Percentiles rank a stretch among this genome's conserved stretches.
Evolutionary conservation across 805 yeast species (phyloP).

Genomic region (Scheffersomyces amazonensis): DNA sequence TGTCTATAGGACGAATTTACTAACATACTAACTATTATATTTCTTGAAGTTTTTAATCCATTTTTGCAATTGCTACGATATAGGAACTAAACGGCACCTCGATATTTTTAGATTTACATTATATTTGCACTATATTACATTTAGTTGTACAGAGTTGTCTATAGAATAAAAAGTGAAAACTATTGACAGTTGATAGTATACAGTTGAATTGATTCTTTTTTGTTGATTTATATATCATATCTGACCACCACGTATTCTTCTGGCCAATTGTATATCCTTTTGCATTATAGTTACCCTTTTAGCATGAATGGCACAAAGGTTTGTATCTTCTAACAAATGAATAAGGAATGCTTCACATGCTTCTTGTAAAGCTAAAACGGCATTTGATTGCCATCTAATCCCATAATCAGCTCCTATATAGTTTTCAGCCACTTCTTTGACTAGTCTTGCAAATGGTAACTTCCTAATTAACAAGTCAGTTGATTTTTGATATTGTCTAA

Average conservation of each 20-base stretch:
- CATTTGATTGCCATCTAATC: constrained; percentile 76
- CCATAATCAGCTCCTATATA: constrained; percentile 53
- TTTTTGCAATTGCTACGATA: too few relatives aligned
- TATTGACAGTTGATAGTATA: too few relatives aligned
- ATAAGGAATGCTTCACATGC: constrained; percentile 78
- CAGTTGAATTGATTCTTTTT: too few relatives aligned
- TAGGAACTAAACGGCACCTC: too few relatives aligned
- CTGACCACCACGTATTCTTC: constrained; percentile 61
- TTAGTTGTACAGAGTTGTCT: too few relatives aligned
- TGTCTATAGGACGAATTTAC: too few relatives aligned
- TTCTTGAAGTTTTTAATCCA: too few relatives aligned
- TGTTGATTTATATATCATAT: too few relatives aligned
- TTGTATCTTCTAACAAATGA: constrained; percentile 73
- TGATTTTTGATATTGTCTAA: constrained; percentile 62
- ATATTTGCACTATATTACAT: too few relatives aligned
- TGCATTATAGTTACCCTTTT: constrained; percentile 84
- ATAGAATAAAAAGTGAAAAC: too few relatives aligned
- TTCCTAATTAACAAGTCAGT: constrained; percentile 68
- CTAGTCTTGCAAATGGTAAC: constrained; percentile 75
- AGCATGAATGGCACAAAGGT: constrained; percentile 74
- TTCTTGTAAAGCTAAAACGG: constrained; percentile 74
- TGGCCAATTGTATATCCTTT: constrained; percentile 75
- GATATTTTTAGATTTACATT: too few relatives aligned
- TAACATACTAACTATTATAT: too few relatives aligned
- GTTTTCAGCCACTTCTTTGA: constrained; percentile 68